phyloP scores from a whole-genome alignment of 371 early-diverging fungal species.

The Amoeboaphelidium protococcarum region DNA sequence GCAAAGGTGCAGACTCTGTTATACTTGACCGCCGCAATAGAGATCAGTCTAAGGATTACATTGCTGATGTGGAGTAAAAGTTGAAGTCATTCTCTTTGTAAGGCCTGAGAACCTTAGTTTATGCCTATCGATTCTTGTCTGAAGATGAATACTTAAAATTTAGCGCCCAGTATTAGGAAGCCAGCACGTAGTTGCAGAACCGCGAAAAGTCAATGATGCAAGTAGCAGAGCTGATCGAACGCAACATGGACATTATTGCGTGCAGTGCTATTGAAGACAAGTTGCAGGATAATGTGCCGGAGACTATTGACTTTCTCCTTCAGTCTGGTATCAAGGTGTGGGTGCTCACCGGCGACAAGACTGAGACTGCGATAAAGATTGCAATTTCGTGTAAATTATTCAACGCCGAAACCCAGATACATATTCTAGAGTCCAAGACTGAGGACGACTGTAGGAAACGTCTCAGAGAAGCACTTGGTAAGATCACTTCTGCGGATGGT shows the following conservation, averaged over 20 bases:
- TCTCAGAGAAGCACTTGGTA: not conserved
- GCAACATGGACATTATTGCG: slow-evolving; percentile 8
- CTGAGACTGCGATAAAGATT: slow-evolving; percentile 22
- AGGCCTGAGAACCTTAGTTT: slow-evolving; percentile 6
- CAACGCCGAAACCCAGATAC: not conserved
- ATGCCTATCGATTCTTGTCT: slow-evolving; percentile 8
- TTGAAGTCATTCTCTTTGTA: slow-evolving; percentile 8
- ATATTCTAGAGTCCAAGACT: not conserved
- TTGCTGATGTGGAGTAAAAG: not conserved
- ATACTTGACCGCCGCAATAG: not conserved
- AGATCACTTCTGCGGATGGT: not conserved
- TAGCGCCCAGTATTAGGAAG: not conserved
- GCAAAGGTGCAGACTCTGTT: slow-evolving; percentile 14
- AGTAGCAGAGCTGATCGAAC: slow-evolving; percentile 6
- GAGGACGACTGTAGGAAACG: not conserved
- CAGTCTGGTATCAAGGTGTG: slow-evolving; percentile 12
- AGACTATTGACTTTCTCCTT: slow-evolving; percentile 1
- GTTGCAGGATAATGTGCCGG: slow-evolving; percentile 14
- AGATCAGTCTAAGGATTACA: not conserved
- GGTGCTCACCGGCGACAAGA: slow-evolving; percentile 25
- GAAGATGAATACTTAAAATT: slow-evolving; percentile 5
- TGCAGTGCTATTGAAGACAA: slow-evolving; percentile 19
- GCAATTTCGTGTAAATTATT: slow-evolving; percentile 9
- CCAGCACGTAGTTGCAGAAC: slow-evolving; percentile 1
- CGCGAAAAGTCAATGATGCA: slow-evolving; percentile 1